Evolutionary conservation across 2,329 filamentous ascomycete genomes (phyloP).

Genomic region (Beauveria bassiana): DNA sequence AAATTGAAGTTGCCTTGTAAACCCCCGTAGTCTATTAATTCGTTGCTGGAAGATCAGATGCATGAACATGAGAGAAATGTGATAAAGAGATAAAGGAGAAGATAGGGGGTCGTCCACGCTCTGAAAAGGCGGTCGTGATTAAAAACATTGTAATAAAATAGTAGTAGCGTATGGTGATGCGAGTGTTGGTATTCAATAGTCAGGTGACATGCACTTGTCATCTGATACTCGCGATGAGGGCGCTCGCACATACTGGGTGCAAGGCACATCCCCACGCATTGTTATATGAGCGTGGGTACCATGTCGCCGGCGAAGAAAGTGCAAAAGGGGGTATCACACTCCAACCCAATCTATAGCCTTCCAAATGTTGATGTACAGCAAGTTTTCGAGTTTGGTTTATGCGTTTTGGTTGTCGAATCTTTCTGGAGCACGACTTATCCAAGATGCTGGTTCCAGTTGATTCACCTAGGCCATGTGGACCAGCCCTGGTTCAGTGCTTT

Average conservation of each 20-base stretch:
- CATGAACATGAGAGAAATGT: neutral
- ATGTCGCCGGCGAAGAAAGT: neutral
- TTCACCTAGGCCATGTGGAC: slow-evolving; percentile 32
- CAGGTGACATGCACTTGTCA: neutral
- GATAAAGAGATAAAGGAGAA: neutral
- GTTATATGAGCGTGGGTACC: neutral
- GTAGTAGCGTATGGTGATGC: neutral
- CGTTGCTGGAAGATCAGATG: neutral
- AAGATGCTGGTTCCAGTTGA: slow-evolving; percentile 10
- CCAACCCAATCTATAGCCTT: slow-evolving; percentile 10
- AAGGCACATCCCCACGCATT: neutral
- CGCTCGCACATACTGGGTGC: too few species aligned
- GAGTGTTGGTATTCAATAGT: neutral
- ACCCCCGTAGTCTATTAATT: slow-evolving; percentile 5
- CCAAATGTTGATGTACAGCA: slow-evolving; percentile 6
- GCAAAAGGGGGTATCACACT: slow-evolving; percentile 10
- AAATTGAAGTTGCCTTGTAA: neutral
- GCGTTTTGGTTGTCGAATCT: neutral
- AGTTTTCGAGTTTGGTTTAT: neutral
- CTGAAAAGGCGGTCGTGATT: neutral
- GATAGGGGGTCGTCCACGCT: neutral
- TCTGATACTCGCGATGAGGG: neutral
- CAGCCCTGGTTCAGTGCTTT: slow-evolving; percentile 61
- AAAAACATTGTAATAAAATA: neutral
- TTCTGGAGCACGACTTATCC: neutral